Evolutionary conservation across 768 basidiomycete species (phyloP), one percentile per base, ranked within the genome.

Genomic region (Kwoniella sp.): DNA sequence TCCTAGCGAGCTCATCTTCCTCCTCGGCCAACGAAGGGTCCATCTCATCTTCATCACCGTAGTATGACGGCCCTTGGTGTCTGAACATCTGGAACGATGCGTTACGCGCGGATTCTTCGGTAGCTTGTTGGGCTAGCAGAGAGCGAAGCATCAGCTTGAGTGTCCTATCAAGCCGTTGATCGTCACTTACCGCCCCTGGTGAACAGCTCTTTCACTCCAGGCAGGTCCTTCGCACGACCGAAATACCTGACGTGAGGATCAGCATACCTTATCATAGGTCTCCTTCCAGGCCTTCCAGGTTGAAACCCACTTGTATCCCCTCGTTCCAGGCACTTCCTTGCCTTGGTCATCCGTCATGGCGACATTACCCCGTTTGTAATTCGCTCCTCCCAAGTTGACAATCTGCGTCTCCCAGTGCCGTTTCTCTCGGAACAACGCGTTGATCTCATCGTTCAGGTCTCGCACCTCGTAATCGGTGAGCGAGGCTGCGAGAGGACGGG

Each of bases 321-420:
- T 86, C 8, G 91, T 95, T 2, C 91, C 91, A 0, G 91, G 92
- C 0, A 96, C 91, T 73, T 96, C 91, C 73, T 87, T 87, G 10
- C 93, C 92, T 63, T 93, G 91, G 53, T 89, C 89, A 69, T 93
- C 89, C 62, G 89, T 66, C 88, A 92, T 92, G 43, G 89, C 85
- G n/a, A 64, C 61, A 11, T 91, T 87, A 69, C 90, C 95, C 45
- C 93, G 79, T 65, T 89, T 80, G 73, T 96, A 98, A 70, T 96
- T 99, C 19, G 92, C 93, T 57, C 93, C 93, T 39, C 92, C 92
- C 1, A 96, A 78, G 5, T 85, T 84, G n/a, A 96, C 86, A 44
- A 98, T 95, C 73, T 95, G 92, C 62, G 91, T 92, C 77, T 98
- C 93, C 89, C 90, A 98, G 74, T 96, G 92, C 36, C 86, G 76